These are phyloP conservation scores for Aspergillus caelatus DNA, from an alignment of 2,329 filamentous ascomycete genomes.

Conservation along the genomic window DNA sequence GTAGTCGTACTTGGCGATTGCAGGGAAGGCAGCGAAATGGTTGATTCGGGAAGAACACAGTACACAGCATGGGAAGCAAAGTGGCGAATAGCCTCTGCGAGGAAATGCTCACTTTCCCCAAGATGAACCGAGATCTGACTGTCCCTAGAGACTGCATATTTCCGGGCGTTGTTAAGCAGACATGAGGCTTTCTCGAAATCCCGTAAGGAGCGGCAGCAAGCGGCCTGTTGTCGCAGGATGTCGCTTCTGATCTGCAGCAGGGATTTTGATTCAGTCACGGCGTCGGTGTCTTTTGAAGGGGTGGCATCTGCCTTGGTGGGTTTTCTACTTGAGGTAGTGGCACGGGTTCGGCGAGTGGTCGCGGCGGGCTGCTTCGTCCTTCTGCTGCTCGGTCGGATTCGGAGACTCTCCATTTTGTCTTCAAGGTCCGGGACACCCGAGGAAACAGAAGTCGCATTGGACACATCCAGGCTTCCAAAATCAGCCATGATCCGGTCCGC, in stretches of 20 bases:
- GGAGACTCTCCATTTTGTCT: conserved; percentile 47
- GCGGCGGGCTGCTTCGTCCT: conserved; percentile 24
- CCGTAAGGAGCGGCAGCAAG: conserved; percentile 48
- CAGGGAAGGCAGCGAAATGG: conserved; percentile 80
- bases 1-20: conserved; percentile 33
- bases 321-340: conserved; percentile 28
- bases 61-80: conserved; percentile 82
- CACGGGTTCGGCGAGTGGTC: conserved; percentile 34
- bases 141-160: conserved; percentile 47
- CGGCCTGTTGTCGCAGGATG: conserved; percentile 55
- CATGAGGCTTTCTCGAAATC: conserved; percentile 61
- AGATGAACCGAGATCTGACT: conserved; percentile 62
- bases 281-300: conserved; percentile 16
- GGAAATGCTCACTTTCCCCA: conserved; percentile 39
- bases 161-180: conserved; percentile 49
- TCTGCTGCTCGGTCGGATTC: conserved; percentile 33
- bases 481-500: conserved; percentile 50
- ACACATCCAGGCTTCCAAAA: conserved; percentile 40
- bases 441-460: conserved; percentile 30
- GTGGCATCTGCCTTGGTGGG: conserved; percentile 22
- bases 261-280: conserved; percentile 39
- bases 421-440: conserved; percentile 40
- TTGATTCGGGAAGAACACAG: conserved; percentile 89
- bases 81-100: conserved; percentile 43
- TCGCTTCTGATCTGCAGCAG: conserved; percentile 51